phyloP scores from a whole-genome alignment of 768 basidiomycete genomes.

The Mrakia frigida region DNA sequence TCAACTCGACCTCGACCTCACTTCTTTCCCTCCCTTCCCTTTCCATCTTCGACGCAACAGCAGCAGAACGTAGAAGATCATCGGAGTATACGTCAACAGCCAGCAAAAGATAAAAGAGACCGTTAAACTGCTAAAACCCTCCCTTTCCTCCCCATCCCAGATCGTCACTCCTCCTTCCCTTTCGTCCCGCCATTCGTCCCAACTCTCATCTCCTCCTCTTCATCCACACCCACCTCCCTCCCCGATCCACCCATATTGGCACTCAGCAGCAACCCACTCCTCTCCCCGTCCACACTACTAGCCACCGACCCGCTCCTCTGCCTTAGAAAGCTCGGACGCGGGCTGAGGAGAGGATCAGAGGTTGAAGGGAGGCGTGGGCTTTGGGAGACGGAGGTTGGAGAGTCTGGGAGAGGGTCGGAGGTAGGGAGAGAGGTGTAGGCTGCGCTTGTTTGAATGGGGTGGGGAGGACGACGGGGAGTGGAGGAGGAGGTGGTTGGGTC shows the following conservation, averaged over 20 bases:
- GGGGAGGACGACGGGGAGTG: background rate
- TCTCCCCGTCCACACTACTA: background rate
- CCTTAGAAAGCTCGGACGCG: background rate
- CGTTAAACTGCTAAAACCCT: too few relatives aligned
- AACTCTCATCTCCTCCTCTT: background rate
- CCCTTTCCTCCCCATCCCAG: too few relatives aligned
- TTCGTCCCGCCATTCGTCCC: too few relatives aligned
- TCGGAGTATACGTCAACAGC: too few relatives aligned
- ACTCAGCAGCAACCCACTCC: background rate
- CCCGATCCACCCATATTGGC: background rate
- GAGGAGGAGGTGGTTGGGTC: background rate
- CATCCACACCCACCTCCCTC: background rate
- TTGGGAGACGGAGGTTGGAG: background rate
- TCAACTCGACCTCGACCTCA: too few relatives aligned
- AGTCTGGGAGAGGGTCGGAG: background rate
- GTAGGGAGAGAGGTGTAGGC: background rate
- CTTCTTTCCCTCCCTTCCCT: too few relatives aligned
- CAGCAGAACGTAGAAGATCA: too few relatives aligned
- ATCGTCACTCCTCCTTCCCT: too few relatives aligned
- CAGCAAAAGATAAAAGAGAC: too few relatives aligned
- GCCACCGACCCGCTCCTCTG: background rate
- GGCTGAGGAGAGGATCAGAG: background rate
- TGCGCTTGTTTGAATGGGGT: background rate
- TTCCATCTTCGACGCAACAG: too few relatives aligned
- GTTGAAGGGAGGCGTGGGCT: background rate